Evolutionary conservation across 169 alveolate species (phyloP).

Genomic region (Eimeria praecox): DNA sequence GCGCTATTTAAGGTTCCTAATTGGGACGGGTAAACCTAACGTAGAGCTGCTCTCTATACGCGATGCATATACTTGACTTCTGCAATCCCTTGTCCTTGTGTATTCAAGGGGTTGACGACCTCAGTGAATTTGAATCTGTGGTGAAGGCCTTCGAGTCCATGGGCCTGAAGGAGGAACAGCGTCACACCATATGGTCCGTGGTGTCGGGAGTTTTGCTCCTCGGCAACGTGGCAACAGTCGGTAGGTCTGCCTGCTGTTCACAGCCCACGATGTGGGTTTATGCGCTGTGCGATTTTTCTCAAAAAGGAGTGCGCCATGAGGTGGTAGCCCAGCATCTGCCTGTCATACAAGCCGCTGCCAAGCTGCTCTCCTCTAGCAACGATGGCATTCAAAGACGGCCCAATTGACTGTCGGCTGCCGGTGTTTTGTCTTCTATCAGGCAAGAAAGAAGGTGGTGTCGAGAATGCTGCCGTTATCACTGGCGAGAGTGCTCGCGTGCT

Average conservation of each 20-base stretch:
- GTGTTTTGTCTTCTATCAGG: constrained; percentile 82
- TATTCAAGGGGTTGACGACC: constrained; percentile 94
- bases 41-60: not conserved
- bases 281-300: not conserved
- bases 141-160: constrained; percentile 94
- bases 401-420: not conserved
- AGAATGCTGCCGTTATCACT: constrained; percentile 91
- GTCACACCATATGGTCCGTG: constrained; percentile 92
- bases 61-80: not conserved
- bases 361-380: not conserved
- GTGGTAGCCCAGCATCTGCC: not conserved
- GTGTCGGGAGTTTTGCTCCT: constrained; percentile 95
- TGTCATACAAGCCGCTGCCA: not conserved
- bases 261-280: not conserved
- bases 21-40: not conserved
- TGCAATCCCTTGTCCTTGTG: not conserved
- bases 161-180: constrained; percentile 93
- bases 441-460: constrained; percentile 92
- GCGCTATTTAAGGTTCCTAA: not conserved
- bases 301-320: not conserved
- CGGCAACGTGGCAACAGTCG: constrained; percentile 96
- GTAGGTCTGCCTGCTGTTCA: constrained; percentile 16
- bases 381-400: not conserved
- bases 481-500: constrained; percentile 86
- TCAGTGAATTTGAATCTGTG: constrained; percentile 94